Base-by-base conservation (phyloP, 345 rosid species). In the Mercurialis annua region DNA sequence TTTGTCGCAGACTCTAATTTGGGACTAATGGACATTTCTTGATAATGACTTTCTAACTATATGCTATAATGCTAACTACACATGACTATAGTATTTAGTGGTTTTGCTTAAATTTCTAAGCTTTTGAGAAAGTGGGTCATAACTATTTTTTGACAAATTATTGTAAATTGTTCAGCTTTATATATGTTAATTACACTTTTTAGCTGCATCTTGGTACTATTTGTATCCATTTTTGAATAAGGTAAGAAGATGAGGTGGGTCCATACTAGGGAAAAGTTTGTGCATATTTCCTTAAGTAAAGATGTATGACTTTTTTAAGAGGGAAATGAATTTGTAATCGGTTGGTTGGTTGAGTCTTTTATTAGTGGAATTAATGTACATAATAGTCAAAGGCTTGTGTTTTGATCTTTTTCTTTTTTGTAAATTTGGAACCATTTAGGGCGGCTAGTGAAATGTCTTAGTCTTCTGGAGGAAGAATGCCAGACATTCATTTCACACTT, bases 361-460 rank as follows among this genome's bases (percentile, higher is more conserved):
- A 76, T 18, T 56, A 40, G 33, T 44, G 31, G 59, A 23, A 62
- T 61, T 15, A 36, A 50, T 20, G 36, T 51, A 50, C 8, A 38
- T n/a, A 59, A 64, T 69, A n/a, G 60, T 68, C 70, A 62, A 60
- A 67, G 48, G 40, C 65, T 26, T 7, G 42, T 44, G 44, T 8
- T 18, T 48, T 43, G n/a, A 43, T 27, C 23, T 3, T 31, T 17
- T 33, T 5, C 49, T n/a, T 57, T 68, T 53, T 46, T 9, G 49
- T n/a, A n/a, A n/a, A n/a, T n/a, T n/a, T n/a, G n/a, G n/a, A n/a
- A 14, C 21, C 29, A 14, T 27, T 49, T 67, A 31, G 83, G 78
- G 58, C 74, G 68, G 73, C 75, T 64, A 59, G 74, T 77, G 86
- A 78, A 64, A 76, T 38, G 86, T 82, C 85, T 23, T 51, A 81